Conservation (phyloP, 208 protist genomes). For the Acanthamoeba quina region DNA sequence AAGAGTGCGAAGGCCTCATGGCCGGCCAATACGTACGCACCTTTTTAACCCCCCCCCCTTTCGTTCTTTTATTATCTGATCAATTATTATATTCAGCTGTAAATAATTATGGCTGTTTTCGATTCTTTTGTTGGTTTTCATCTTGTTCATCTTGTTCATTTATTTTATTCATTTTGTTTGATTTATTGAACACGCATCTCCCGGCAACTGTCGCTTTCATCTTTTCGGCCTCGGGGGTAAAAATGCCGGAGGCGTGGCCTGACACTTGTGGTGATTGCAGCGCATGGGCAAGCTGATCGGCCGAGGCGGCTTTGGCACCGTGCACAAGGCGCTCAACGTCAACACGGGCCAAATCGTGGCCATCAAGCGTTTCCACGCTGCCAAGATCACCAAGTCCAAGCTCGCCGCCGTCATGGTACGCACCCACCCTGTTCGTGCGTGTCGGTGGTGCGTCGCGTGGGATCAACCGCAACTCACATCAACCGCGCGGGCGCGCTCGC, state of each 20-base stretch:
- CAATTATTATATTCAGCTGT: neutral
- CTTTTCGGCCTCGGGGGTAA: neutral
- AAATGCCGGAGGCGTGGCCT: too few relatives aligned
- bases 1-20: constrained; percentile 55
- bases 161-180: neutral
- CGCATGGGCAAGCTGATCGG: constrained; percentile 83
- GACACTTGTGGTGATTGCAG: neutral
- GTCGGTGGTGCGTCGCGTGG: too few relatives aligned
- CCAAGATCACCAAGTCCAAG: constrained; percentile 81
- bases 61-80: neutral
- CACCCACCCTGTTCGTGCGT: neutral
- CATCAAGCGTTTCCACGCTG: constrained; percentile 86
- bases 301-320: constrained; percentile 86
- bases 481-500: too few relatives aligned
- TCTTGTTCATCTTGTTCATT: neutral
- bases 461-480: too few relatives aligned
- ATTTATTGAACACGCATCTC: neutral
- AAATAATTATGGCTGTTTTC: neutral
- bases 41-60: neutral
- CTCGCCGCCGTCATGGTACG: constrained; percentile 77
- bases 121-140: neutral
- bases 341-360: constrained; percentile 88
- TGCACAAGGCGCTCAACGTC: constrained; percentile 88
- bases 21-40: constrained; percentile 52
- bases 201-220: neutral